phyloP scores from a whole-genome alignment of 176 grass and related monocot species.

The Avena insularis region DNA sequence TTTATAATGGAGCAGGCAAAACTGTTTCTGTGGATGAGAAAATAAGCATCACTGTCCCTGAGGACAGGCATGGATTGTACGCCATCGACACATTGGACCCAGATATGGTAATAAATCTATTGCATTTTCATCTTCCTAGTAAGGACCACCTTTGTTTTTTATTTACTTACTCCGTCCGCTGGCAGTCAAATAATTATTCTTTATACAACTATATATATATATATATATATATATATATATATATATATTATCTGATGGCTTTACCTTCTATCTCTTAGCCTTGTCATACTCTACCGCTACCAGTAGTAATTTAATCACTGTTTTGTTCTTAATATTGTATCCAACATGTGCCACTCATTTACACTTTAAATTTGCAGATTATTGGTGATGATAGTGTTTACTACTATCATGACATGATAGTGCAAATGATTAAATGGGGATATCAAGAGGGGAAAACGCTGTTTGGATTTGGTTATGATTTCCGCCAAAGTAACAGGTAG shows the following conservation, averaged over 20 bases:
- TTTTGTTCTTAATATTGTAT: slow-evolving; percentile 3
- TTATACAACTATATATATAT: slow-evolving; percentile 27
- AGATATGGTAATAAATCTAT: slow-evolving; percentile 66
- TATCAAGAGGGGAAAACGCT: slow-evolving; percentile 96
- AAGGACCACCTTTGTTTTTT: slow-evolving; percentile 28
- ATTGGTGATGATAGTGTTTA: slow-evolving; percentile 73
- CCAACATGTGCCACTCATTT: slow-evolving; percentile 24
- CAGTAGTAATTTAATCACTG: not conserved
- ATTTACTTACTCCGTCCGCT: not conserved
- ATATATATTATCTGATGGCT: not conserved
- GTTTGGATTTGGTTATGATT: slow-evolving; percentile 99
- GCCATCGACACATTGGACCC: slow-evolving; percentile 91
- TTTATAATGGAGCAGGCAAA: slow-evolving; percentile 68
- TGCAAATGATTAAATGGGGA: slow-evolving; percentile 96
- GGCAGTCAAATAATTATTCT: not conserved
- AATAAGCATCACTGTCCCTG: slow-evolving; percentile 73
- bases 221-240: too few species aligned
- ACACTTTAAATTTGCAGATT: slow-evolving; percentile 59
- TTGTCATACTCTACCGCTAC: not conserved
- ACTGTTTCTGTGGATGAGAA: slow-evolving; percentile 84
- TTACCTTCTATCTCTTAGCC: not conserved
- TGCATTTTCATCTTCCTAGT: slow-evolving; percentile 27
- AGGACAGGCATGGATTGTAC: slow-evolving; percentile 89
- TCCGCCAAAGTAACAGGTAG: slow-evolving; percentile 96
- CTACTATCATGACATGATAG: slow-evolving; percentile 99